These are phyloP conservation scores for Plenodomus biglobosus DNA, from an alignment of 2,329 filamentous ascomycete species.

Conservation along the genomic window DNA sequence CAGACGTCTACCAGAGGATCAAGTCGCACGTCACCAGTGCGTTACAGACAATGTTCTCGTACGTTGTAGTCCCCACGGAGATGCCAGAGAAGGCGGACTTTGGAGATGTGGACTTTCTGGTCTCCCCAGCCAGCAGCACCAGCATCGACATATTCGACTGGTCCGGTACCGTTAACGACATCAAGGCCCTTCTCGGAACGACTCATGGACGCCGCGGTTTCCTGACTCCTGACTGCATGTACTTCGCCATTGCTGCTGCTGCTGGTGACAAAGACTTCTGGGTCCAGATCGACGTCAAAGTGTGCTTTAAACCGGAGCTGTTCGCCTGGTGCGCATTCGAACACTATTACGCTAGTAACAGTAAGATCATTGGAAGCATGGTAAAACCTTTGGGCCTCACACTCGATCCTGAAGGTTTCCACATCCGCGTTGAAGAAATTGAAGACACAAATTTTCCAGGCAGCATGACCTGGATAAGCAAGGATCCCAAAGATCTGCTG, in stretches of 20 bases:
- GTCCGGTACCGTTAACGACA: conserved; percentile 7
- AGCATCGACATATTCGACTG: conserved; percentile 14
- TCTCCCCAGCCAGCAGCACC: conserved; percentile 5
- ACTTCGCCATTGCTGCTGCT: conserved; percentile 21
- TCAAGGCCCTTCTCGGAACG: conserved; percentile 21
- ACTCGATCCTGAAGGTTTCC: conserved; percentile 25
- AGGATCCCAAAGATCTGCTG: conserved; percentile 22
- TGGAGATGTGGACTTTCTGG: conserved; percentile 30
- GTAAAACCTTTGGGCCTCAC: conserved; percentile 30
- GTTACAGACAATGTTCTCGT: conserved; percentile 22
- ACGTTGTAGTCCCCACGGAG: conserved; percentile 30
- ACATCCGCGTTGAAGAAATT: conserved; percentile 28
- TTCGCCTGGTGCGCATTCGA: conserved; percentile 30
- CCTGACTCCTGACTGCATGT: conserved; percentile 23
- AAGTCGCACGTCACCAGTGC: conserved; percentile 12
- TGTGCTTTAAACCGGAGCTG: conserved; percentile 16
- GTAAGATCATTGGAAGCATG: conserved; percentile 30
- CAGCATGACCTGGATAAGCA: conserved; percentile 27
- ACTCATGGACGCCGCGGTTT: conserved; percentile 18
- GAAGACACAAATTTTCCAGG: conserved; percentile 22
- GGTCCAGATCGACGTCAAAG: conserved; percentile 32
- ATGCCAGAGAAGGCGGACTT: conserved; percentile 26
- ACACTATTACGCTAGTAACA: conserved; percentile 24
- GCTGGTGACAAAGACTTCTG: conserved; percentile 7
- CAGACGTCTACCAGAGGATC: conserved; percentile 16